Conservation (phyloP, 1,284 basidiomycete species). For the Pholiota adiposa region DNA sequence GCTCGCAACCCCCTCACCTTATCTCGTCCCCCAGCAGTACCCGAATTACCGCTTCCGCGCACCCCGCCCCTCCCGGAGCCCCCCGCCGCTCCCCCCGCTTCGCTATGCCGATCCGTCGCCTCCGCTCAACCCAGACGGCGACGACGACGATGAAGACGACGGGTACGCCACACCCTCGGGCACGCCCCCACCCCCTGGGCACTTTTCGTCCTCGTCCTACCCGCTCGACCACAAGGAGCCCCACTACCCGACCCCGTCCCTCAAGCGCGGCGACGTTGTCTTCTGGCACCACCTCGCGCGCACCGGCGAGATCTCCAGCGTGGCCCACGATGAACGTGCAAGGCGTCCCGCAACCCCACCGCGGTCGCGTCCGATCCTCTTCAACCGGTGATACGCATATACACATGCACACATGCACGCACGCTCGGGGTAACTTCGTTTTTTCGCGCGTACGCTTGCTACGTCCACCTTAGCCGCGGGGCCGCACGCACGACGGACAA, state of each 20-base stretch:
- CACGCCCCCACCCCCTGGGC: slow-evolving; percentile 27
- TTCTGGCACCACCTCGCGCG: slow-evolving; percentile 81
- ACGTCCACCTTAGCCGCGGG: not conserved
- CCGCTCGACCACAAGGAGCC: slow-evolving; percentile 41
- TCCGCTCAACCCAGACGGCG: slow-evolving; percentile 18
- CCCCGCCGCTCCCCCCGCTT: not conserved
- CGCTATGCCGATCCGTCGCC: slow-evolving; percentile 20
- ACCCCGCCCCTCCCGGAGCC: slow-evolving; percentile 19
- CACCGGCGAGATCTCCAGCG: slow-evolving; percentile 75
- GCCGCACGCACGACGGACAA: not conserved
- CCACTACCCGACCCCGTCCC: slow-evolving; percentile 35
- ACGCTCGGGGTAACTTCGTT: too few relatives aligned
- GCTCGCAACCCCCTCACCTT: not conserved
- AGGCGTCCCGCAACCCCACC: slow-evolving; percentile 28
- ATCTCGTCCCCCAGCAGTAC: slow-evolving; percentile 7
- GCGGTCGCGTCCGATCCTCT: slow-evolving; percentile 23
- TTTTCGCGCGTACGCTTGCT: not conserved
- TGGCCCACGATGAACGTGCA: slow-evolving; percentile 61
- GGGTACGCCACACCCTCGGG: not conserved
- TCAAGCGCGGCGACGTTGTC: slow-evolving; percentile 68
- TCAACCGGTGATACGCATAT: slow-evolving; percentile 33
- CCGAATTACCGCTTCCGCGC: slow-evolving; percentile 12
- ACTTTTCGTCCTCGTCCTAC: slow-evolving; percentile 20
- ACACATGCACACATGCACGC: not conserved
- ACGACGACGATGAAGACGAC: not conserved